Base-by-base conservation (phyloP, 2,329 filamentous ascomycete genomes). In the Geosmithia putterillii region DNA sequence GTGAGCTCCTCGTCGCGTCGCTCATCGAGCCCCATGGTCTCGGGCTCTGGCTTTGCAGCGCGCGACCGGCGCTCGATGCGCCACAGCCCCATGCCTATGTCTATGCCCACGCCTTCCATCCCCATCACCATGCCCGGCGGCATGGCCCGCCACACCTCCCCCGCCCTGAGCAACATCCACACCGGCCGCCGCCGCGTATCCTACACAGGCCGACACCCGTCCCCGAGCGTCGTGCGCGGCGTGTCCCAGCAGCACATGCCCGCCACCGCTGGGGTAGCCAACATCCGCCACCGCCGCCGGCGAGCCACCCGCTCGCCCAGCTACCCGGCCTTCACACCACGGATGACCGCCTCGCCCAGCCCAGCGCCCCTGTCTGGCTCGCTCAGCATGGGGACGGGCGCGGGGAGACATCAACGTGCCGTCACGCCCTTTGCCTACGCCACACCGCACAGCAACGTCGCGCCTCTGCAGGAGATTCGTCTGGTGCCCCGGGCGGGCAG, bases 381-480 rank as follows among this genome's bases (percentile, higher is more conserved):
- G n/a, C n/a, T n/a, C n/a, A n/a, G n/a, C n/a, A n/a, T n/a, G n/a
- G n/a, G n/a, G n/a, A n/a, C n/a, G n/a, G n/a, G n/a, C n/a, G n/a
- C 55, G 6, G 61, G 66, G 38, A 57, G 57, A 42, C 50, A 57
- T 51, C 59, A 53, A 45, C 59, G 69, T 25, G 59, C 58, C 14
- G 67, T 65, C 12, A 77, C 73, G 0, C 82, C 81, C 0, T 79
- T 79, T 49, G 79, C 78, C n/a, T 88, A 88, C 53, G 81, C 82
- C 3, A 89, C 84, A 1, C 84, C 84, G 0, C 71, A 81, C 54
- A 87, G 82, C 53, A 81, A 79, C 47, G 74, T 68, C 19, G 28
- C 25, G 3, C 69, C 75, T 1, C 57, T 62, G 8, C 57, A 66
- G 12, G 69, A 73, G 43, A 48, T 61, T 17, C 61, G 63, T 15